A percentile compares a stretch with the other conserved stretches of the same genome.
phyloP scores from a whole-genome alignment of 352 stramenopile genomes.

The Phytophthora megakarya region DNA sequence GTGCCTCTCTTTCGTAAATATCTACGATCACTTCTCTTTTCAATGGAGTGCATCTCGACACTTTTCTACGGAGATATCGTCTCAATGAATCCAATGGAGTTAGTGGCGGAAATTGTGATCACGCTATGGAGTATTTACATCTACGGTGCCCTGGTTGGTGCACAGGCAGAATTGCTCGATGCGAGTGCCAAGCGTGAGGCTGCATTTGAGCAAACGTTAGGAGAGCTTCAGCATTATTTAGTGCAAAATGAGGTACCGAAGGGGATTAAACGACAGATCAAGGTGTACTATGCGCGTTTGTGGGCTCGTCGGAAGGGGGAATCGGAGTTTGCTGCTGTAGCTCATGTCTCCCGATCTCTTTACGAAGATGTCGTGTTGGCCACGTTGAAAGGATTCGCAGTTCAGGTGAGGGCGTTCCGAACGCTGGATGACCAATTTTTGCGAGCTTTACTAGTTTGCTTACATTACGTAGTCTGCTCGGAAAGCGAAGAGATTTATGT shows the following conservation, averaged over 20 bases:
- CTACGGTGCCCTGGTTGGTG: constrained; percentile 65
- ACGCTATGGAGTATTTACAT: constrained; percentile 77
- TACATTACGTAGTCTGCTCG: constrained; percentile 69
- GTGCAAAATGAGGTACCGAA: constrained; percentile 73
- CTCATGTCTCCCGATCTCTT: constrained; percentile 48
- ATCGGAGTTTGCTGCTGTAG: constrained; percentile 57
- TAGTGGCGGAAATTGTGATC: constrained; percentile 60
- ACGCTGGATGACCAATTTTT: constrained; percentile 67
- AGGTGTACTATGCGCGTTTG: constrained; percentile 71
- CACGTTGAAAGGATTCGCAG: constrained; percentile 35
- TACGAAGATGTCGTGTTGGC: constrained; percentile 68
- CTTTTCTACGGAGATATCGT: constrained; percentile 74
- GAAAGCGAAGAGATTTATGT: constrained; percentile 74
- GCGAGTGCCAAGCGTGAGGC: constrained; percentile 50
- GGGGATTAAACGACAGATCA: constrained; percentile 66
- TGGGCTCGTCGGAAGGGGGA: constrained; percentile 61
- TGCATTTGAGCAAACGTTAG: constrained; percentile 67
- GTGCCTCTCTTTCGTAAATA: constrained; percentile 64
- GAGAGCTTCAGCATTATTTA: constrained; percentile 73
- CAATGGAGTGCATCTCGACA: constrained; percentile 68
- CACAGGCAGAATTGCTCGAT: constrained; percentile 59
- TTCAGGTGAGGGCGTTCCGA: constrained; percentile 55
- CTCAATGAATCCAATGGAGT: constrained; percentile 67
- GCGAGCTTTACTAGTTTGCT: constrained; percentile 52
- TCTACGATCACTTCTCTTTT: constrained; percentile 64